Evolutionary conservation across 1,139 yeast genomes (phyloP).

Genomic region (Nakaseomyces glabratus): DNA sequence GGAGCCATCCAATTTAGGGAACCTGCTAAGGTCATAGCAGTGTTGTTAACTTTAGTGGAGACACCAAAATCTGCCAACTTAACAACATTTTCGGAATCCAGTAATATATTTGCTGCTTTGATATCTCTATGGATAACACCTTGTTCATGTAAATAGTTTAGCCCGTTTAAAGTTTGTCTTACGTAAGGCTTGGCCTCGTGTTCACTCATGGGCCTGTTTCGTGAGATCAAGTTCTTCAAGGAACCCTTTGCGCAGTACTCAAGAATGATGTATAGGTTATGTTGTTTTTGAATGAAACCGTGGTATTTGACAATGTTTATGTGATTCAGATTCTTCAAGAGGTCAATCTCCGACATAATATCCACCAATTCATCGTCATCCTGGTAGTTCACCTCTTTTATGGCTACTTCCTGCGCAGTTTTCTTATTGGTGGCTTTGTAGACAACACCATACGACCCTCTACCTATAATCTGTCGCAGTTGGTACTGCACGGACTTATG

Average conservation of each 20-base stretch:
- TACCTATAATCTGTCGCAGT: slow-evolving; percentile 56
- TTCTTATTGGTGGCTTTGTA: slow-evolving; percentile 55
- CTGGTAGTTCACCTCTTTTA: slow-evolving; percentile 66
- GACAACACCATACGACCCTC: slow-evolving; percentile 75
- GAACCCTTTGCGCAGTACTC: slow-evolving; percentile 87
- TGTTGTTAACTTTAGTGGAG: slow-evolving; percentile 75
- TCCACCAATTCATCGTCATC: slow-evolving; percentile 45
- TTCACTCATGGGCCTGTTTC: slow-evolving; percentile 46
- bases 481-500: slow-evolving; percentile 41
- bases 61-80: slow-evolving; percentile 96
- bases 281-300: slow-evolving; percentile 69
- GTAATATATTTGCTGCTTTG: slow-evolving; percentile 86
- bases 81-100: slow-evolving; percentile 74
- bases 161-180: slow-evolving; percentile 64
- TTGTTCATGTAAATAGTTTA: slow-evolving; percentile 68
- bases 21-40: slow-evolving; percentile 77
- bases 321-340: slow-evolving; percentile 73
- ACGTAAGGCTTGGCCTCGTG: slow-evolving; percentile 50
- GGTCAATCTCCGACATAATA: slow-evolving; percentile 76
- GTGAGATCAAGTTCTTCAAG: slow-evolving; percentile 55
- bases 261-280: slow-evolving; percentile 61
- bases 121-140: slow-evolving; percentile 94
- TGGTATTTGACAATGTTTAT: slow-evolving; percentile 83
- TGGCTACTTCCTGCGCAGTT: slow-evolving; percentile 69
- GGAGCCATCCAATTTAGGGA: slow-evolving; percentile 99